Conservation (phyloP, 179 eudicot species). For the Nepenthes alata region DNA sequence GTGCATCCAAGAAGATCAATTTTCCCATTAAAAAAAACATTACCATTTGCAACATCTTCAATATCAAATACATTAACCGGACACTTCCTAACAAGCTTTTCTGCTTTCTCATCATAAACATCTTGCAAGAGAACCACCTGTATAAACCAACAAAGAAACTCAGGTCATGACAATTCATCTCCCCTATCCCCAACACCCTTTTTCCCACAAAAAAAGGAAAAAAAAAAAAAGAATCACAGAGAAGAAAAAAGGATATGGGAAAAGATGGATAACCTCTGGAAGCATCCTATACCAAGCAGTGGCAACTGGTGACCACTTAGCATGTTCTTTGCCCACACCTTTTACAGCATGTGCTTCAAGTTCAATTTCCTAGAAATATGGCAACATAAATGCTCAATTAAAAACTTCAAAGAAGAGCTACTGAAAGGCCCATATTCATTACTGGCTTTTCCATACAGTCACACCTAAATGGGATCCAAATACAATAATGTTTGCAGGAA, state of each 20-base stretch:
- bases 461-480: no score
- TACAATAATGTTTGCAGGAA: no score
- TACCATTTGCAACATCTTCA: conserved; percentile 80
- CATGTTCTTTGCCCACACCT: conserved; percentile 87
- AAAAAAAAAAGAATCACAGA: not conserved
- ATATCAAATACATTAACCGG: conserved; percentile 74
- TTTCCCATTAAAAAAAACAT: not conserved
- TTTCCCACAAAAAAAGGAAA: not conserved
- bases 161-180: not conserved
- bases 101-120: conserved; percentile 48
- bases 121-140: conserved; percentile 75
- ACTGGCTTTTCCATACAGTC: not conserved
- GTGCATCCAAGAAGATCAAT: no score
- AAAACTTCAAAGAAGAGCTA: not conserved
- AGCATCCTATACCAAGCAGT: conserved; percentile 98
- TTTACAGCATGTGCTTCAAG: conserved; percentile 94
- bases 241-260: not conserved
- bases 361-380: conserved; percentile 62
- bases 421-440: not conserved
- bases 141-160: conserved; percentile 1
- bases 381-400: not conserved
- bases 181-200: not conserved
- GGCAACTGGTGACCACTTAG: conserved; percentile 98
- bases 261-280: conserved; percentile 51
- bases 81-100: conserved; percentile 54